These are phyloP conservation scores for Cymbopogon citratus DNA, from an alignment of 176 grass and related monocot species.

Conservation along the genomic window DNA sequence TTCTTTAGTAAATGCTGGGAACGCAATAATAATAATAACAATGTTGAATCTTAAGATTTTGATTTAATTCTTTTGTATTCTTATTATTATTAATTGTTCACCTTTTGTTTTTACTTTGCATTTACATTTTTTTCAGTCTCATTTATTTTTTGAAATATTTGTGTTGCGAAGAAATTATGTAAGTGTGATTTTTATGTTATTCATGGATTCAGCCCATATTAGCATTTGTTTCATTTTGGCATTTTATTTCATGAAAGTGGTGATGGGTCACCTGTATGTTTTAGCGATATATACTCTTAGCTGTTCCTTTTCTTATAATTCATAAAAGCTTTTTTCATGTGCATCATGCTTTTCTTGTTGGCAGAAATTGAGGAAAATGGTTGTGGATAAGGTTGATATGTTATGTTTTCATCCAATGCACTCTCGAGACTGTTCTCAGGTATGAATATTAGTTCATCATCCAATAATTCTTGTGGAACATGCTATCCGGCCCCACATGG, in stretches of 20 bases:
- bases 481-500: neutral
- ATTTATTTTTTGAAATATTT: neutral
- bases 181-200: constrained; percentile 7
- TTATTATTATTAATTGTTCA: neutral
- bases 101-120: neutral
- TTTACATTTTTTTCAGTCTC: neutral
- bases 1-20: neutral
- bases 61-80: constrained; percentile 3
- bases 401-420: constrained; percentile 82
- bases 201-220: neutral
- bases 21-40: neutral
- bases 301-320: neutral
- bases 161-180: neutral
- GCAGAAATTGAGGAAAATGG: constrained; percentile 85
- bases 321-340: neutral
- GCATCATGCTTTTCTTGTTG: constrained; percentile 14
- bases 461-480: neutral
- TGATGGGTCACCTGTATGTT: neutral
- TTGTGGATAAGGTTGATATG: constrained; percentile 68
- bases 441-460: constrained; percentile 6
- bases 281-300: neutral
- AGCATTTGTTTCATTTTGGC: neutral
- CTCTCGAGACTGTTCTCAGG: constrained; percentile 79
- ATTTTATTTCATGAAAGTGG: neutral
- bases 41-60: neutral